These are phyloP conservation scores for Pseudonectria buxi DNA, from an alignment of 2,329 filamentous ascomycete genomes.

Conservation along the genomic window DNA sequence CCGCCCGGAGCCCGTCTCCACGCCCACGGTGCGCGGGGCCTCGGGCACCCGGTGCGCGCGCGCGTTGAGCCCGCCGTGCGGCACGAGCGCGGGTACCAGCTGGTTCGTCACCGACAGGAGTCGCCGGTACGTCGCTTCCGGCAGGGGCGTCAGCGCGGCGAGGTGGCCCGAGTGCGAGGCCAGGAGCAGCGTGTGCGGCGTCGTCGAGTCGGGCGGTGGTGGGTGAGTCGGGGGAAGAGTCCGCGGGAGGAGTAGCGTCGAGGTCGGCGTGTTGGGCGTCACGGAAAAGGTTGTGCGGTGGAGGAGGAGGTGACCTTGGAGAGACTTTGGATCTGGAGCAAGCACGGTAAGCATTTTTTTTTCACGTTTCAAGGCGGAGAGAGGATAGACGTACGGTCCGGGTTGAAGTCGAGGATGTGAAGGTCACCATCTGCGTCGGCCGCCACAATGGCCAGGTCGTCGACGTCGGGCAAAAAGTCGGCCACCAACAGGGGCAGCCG, in stretches of 20 bases:
- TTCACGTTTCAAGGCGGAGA: not conserved
- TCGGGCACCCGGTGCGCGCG: constrained; percentile 62
- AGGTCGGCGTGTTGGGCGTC: constrained; percentile 68
- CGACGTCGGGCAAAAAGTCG: constrained; percentile 82
- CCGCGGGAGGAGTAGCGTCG: constrained; percentile 68
- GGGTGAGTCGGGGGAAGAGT: constrained; percentile 40
- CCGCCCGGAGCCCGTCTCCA: constrained; percentile 53
- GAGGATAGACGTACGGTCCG: constrained; percentile 62
- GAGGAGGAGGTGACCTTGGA: constrained; percentile 80
- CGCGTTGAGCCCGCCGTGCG: constrained; percentile 75
- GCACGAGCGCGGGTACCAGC: constrained; percentile 67
- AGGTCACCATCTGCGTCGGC: constrained; percentile 80
- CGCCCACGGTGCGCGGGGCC: constrained; percentile 38
- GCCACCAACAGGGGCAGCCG: constrained; percentile 72
- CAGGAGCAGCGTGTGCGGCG: constrained; percentile 54
- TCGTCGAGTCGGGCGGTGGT: constrained; percentile 19
- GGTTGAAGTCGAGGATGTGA: constrained; percentile 88
- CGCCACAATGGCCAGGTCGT: constrained; percentile 74
- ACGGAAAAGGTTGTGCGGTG: constrained; percentile 84
- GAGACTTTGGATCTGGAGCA: constrained; percentile 83
- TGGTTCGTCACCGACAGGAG: constrained; percentile 76
- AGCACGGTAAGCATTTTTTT: constrained; percentile 15
- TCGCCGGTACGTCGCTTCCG: constrained; percentile 76
- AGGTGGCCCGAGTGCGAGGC: constrained; percentile 71
- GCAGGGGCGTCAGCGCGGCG: constrained; percentile 67